phyloP scores from a whole-genome alignment of 2,329 filamentous ascomycete genomes.

The Paraphoma chrysanthemicola region DNA sequence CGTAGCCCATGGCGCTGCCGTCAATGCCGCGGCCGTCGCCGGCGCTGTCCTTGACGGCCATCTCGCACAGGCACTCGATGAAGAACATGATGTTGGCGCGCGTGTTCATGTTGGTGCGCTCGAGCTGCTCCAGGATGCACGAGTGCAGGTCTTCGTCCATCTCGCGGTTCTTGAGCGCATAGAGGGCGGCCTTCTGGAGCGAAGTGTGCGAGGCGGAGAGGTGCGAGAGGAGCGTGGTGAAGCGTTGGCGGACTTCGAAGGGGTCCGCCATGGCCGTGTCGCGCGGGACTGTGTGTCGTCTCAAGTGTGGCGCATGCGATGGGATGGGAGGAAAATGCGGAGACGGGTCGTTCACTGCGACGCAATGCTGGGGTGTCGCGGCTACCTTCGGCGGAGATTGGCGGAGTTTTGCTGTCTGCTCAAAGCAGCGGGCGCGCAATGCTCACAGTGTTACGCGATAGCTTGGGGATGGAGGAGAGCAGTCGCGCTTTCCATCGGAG shows the following conservation, averaged over 20 bases:
- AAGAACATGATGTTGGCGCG: constrained; percentile 99
- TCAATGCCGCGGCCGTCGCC: constrained; percentile 72
- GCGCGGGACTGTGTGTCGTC: too few species aligned
- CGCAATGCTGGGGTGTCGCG: neutral
- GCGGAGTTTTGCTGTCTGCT: neutral
- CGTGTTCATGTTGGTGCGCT: constrained; percentile 95
- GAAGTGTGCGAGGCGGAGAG: constrained; percentile 90
- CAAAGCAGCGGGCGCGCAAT: neutral
- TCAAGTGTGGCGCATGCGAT: neutral
- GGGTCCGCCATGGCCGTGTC: constrained; percentile 73
- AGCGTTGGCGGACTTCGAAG: constrained; percentile 98
- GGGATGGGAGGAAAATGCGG: neutral
- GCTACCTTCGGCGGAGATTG: neutral
- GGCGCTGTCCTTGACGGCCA: constrained; percentile 77
- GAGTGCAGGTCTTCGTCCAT: constrained; percentile 97
- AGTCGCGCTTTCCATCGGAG: constrained; percentile 29
- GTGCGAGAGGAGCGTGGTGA: constrained; percentile 87
- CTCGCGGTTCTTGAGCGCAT: constrained; percentile 91
- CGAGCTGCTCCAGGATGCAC: constrained; percentile 95
- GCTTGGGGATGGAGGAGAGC: neutral
- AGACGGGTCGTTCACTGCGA: neutral
- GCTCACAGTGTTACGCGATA: neutral
- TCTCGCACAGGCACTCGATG: constrained; percentile 91
- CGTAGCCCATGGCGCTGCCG: constrained; percentile 74
- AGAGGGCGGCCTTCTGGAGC: constrained; percentile 90